Conservation (phyloP, 2,329 filamentous ascomycete genomes). For the Paecilomyces formosus region DNA sequence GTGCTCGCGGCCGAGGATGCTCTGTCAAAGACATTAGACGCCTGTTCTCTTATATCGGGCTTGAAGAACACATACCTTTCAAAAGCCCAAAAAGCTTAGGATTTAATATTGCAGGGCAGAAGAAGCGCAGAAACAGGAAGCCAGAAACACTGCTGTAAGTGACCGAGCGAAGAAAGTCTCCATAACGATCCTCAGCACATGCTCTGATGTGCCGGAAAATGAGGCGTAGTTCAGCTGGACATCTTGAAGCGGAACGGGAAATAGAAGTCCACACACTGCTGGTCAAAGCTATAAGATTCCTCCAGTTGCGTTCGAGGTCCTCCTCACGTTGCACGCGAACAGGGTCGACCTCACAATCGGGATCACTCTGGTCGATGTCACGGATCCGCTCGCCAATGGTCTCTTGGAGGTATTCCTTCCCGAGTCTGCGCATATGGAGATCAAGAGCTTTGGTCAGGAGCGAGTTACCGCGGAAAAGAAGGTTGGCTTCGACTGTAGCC, state of each 20-base stretch:
- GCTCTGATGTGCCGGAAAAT: slow-evolving; percentile 87
- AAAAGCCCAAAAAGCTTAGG: slow-evolving; percentile 87
- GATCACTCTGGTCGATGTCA: slow-evolving; percentile 84
- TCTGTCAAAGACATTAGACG: slow-evolving; percentile 39
- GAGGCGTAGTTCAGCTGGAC: slow-evolving; percentile 73
- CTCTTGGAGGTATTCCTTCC: slow-evolving; percentile 86
- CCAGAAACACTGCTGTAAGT: slow-evolving; percentile 92
- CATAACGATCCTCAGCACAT: slow-evolving; percentile 89
- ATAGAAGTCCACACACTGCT: slow-evolving; percentile 83
- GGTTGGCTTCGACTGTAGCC: slow-evolving; percentile 72
- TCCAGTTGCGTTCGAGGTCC: slow-evolving; percentile 79
- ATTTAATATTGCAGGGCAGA: slow-evolving; percentile 92
- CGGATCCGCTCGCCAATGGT: slow-evolving; percentile 76
- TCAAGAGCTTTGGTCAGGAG: slow-evolving; percentile 89
- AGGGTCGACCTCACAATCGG: slow-evolving; percentile 92
- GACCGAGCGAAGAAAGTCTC: slow-evolving; percentile 82
- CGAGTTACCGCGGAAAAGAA: slow-evolving; percentile 92
- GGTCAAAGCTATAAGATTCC: slow-evolving; percentile 65
- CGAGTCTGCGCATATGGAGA: slow-evolving; percentile 88
- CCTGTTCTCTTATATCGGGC: neutral
- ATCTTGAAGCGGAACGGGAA: slow-evolving; percentile 61
- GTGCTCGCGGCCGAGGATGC: slow-evolving; percentile 72
- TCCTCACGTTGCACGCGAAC: slow-evolving; percentile 61
- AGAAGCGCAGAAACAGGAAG: slow-evolving; percentile 89
- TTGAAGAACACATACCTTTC: slow-evolving; percentile 43